Conservation (phyloP, 345 rosid species). For the Acer saccharum region DNA sequence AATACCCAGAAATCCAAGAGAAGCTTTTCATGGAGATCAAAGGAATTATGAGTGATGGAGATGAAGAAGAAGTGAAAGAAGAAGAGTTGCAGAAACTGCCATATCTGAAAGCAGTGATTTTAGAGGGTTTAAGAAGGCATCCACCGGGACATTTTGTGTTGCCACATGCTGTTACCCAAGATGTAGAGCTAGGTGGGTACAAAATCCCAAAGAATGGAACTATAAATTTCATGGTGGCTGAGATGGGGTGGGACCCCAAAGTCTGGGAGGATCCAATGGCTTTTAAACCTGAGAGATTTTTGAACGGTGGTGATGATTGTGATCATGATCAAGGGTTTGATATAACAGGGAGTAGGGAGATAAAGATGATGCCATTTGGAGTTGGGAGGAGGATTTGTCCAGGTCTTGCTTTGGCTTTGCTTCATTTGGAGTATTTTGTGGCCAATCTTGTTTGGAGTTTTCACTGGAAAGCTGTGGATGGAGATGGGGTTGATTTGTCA, state of each 20-base stretch:
- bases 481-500: neutral
- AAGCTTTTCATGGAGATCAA: slow-evolving; percentile 7
- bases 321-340: neutral
- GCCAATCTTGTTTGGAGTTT: neutral
- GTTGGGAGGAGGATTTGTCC: slow-evolving; percentile 10
- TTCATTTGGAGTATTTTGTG: slow-evolving; percentile 15
- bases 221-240: slow-evolving; percentile 17
- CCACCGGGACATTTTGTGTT: slow-evolving; percentile 17
- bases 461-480: slow-evolving; percentile 12
- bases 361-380: slow-evolving; percentile 13
- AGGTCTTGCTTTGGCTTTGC: neutral
- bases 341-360: slow-evolving; percentile 13
- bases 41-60: neutral
- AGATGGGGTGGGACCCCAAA: slow-evolving; percentile 19
- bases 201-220: neutral
- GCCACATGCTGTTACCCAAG: slow-evolving; percentile 13
- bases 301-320: neutral
- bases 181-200: neutral
- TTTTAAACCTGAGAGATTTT: slow-evolving; percentile 12
- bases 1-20: slow-evolving; percentile 8
- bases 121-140: slow-evolving; percentile 16
- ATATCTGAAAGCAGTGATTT: slow-evolving; percentile 10
- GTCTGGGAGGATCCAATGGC: slow-evolving; percentile 20
- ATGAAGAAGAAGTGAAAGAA: slow-evolving; percentile 1
- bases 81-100: neutral